Evolutionary conservation across 2,329 filamentous ascomycete species (phyloP), one percentile per base, ranked within the genome.

Genomic region (Dryadomyces quercus-mongolicae): DNA sequence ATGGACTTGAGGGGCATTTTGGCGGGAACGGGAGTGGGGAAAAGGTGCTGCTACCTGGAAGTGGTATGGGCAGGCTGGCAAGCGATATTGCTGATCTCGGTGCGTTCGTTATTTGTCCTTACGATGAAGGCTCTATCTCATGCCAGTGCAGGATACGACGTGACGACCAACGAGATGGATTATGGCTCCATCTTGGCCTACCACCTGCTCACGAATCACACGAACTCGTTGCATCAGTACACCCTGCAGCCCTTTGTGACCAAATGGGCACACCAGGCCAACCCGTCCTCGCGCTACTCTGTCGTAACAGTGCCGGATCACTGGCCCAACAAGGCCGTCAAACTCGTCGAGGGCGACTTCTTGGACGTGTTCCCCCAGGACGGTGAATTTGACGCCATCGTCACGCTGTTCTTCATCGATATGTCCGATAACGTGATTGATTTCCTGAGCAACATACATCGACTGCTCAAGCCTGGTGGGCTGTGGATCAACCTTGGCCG

Each of bases 401-500:
- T 43, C 36, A 51, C 49, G 16, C 49, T 51, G 3, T 51, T 51
- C 38, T 51, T 51, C 22, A 51, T 51, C 49, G 49, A 51, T 21
- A 51, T 42, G 49, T n/a, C 49, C 49, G n/a, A 51, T 10, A 51
- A 22, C 36, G 22, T 51, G n/a, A 51, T 51, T 43, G 36, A 51
- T 38, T 51, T 51, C 36, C 22, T 51, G 20, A 51, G n/a, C 40
- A 51, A 51, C 20, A 51, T 51, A 13, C 49, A 51, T 43, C 36
- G 49, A 12, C 49, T 51, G 10, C 49, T 51, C 0, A 42, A 44
- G 12, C 49, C 49, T 1, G 49, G 49, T 3, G 49, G 49, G 1
- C n/a, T 51, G 36, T 51, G 49, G 49, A 51, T 51, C 22, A 51
- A 51, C 40, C 49, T 51, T 25, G 49, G 49, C 31, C 49, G 49